Percentiles rank a stretch among this genome's conserved stretches.
These are phyloP conservation scores for Starmerella ratchasimensis DNA, from an alignment of 805 yeast genomes.

Conservation along the genomic window DNA sequence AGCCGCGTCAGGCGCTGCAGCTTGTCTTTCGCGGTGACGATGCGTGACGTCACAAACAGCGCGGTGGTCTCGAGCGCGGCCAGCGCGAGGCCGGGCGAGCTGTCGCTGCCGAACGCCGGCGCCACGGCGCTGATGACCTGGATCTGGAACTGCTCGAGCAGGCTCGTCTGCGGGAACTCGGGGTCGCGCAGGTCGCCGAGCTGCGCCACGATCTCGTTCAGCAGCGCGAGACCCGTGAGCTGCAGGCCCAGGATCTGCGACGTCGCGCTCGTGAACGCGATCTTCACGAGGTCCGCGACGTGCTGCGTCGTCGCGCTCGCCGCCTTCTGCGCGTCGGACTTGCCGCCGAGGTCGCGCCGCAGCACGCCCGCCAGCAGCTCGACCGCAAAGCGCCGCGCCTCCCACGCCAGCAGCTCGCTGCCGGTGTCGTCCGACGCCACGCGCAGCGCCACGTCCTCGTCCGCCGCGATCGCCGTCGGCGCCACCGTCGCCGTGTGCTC, in stretches of 20 bases:
- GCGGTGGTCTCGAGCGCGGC: constrained; percentile 69
- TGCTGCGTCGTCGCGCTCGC: constrained; percentile 19
- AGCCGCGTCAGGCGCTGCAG: constrained; percentile 48
- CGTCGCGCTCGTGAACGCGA: constrained; percentile 72
- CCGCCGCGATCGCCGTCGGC: constrained; percentile 33
- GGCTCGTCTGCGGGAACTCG: constrained; percentile 51
- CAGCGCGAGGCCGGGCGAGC: constrained; percentile 59
- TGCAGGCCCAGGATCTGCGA: constrained; percentile 49
- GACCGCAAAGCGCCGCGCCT: constrained; percentile 30
- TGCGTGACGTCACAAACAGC: constrained; percentile 51
- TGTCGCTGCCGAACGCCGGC: constrained; percentile 67
- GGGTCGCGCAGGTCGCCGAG: constrained; percentile 58
- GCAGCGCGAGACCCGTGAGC: constrained; percentile 48
- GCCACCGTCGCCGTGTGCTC: constrained; percentile 8
- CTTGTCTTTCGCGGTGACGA: constrained; percentile 35
- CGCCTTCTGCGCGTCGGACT: constrained; percentile 17
- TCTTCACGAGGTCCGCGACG: constrained; percentile 49
- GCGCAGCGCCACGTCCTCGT: constrained; percentile 27
- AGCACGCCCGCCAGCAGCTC: constrained; percentile 26
- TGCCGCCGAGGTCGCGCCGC: constrained; percentile 15
- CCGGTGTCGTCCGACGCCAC: constrained; percentile 16
- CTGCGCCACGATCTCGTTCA: constrained; percentile 47
- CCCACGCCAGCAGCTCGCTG: constrained; percentile 33
- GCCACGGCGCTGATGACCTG: constrained; percentile 80
- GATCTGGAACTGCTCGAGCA: constrained; percentile 87